phyloP scores from a whole-genome alignment of 345 rosid species.

The Crucihimalaya himalaica region DNA sequence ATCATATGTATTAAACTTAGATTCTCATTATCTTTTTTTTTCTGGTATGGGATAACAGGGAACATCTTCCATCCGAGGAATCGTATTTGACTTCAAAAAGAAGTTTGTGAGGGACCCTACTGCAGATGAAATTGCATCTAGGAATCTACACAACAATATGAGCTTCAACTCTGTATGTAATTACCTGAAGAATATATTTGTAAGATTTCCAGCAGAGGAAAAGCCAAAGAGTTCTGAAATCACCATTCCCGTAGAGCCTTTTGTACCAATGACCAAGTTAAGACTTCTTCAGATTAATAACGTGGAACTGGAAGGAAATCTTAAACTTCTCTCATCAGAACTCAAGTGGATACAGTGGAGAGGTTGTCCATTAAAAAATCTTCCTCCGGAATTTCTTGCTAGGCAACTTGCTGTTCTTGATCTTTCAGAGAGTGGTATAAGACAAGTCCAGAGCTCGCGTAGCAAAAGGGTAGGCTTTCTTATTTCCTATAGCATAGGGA shows the following conservation, averaged over 20 bases:
- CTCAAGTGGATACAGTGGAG: constrained; percentile 77
- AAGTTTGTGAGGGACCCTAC: constrained; percentile 7
- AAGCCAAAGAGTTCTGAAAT: constrained; percentile 25
- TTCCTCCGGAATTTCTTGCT: constrained; percentile 49
- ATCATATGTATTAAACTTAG: neutral
- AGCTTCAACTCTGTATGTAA: constrained; percentile 14
- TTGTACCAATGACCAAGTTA: constrained; percentile 52
- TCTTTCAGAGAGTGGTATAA: constrained; percentile 62
- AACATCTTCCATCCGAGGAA: constrained; percentile 48
- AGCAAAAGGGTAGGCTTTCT: constrained; percentile 39
- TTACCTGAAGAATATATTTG: constrained; percentile 29
- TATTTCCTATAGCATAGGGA: neutral
- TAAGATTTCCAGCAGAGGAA: constrained; percentile 8
- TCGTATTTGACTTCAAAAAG: constrained; percentile 44
- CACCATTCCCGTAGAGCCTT: constrained; percentile 42
- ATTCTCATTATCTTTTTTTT: neutral
- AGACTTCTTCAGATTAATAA: constrained; percentile 68
- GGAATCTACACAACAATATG: neutral
- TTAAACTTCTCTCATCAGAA: constrained; percentile 49
- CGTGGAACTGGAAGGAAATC: constrained; percentile 54
- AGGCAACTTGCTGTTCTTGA: constrained; percentile 62
- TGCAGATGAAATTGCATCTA: neutral
- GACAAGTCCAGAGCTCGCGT: constrained; percentile 36
- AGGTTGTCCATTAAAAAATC: constrained; percentile 50
- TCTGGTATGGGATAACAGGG: constrained; percentile 43